A percentile compares a stretch with the other conserved stretches of the same genome.
These are phyloP conservation scores for Colletotrichum viniferum DNA, from an alignment of 2,329 filamentous ascomycete species.

Conservation along the genomic window DNA sequence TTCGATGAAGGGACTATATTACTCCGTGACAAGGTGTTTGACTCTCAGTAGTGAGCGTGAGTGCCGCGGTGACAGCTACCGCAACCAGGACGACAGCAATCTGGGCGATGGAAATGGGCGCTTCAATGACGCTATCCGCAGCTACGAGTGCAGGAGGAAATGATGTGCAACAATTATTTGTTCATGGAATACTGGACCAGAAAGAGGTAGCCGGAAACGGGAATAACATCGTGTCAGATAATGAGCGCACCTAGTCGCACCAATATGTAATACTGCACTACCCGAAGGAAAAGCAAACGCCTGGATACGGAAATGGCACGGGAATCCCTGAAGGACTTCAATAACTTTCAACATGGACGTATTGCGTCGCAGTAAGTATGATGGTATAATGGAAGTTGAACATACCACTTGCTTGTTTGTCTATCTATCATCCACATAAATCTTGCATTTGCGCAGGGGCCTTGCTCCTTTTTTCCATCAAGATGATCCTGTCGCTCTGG, in stretches of 20 bases:
- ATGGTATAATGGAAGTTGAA: not conserved
- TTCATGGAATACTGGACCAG: not conserved
- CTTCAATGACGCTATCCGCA: conserved; percentile 4
- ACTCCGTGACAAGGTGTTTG: not conserved
- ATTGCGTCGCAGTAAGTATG: not conserved
- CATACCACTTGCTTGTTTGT: not conserved
- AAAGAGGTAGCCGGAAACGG: not conserved
- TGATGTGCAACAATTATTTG: not conserved
- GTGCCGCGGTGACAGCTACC: not conserved
- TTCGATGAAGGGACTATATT: not conserved
- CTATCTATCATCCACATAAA: not conserved
- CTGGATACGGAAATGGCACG: not conserved
- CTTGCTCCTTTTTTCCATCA: not conserved
- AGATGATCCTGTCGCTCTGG: not conserved
- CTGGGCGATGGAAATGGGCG: not conserved
- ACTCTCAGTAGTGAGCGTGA: not conserved
- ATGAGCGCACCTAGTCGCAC: not conserved
- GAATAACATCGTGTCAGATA: not conserved
- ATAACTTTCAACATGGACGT: not conserved
- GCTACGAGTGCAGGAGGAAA: not conserved
- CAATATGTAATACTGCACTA: not conserved
- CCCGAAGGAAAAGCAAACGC: not conserved
- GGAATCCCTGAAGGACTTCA: not conserved
- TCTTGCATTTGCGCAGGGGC: not conserved
- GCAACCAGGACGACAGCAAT: conserved; percentile 1